Percentiles rank a stretch among this genome's conserved stretches.
phyloP scores from a whole-genome alignment of 2,329 filamentous ascomycete genomes.

The Alternaria solani region DNA sequence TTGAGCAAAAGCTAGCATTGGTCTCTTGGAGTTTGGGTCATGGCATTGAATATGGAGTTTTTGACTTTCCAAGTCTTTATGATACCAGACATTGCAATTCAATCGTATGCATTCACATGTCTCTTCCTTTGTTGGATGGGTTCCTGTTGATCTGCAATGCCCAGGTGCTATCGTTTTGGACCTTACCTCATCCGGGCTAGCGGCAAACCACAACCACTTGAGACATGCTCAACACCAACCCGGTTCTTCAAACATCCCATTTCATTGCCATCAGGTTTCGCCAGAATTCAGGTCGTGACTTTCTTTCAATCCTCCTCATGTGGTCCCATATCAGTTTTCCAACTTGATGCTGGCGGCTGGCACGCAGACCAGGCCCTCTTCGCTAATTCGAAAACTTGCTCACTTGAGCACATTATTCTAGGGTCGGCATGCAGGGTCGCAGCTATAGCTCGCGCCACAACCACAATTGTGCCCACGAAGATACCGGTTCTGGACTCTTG shows the following conservation, averaged over 20 bases:
- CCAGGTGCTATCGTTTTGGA: not conserved
- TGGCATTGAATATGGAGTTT: conserved; percentile 5
- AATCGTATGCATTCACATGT: not conserved
- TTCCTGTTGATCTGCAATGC: not conserved
- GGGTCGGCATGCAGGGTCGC: conserved; percentile 25
- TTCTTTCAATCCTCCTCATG: not conserved
- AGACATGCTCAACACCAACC: not conserved
- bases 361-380: not conserved
- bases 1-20: conserved; percentile 28
- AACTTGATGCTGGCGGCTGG: not conserved
- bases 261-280: not conserved
- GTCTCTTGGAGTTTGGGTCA: conserved; percentile 7
- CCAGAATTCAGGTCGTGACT: accelerated
- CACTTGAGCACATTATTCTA: conserved; percentile 37
- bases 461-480: not conserved
- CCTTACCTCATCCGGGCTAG: not conserved
- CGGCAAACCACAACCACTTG: not conserved
- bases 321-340: not conserved
- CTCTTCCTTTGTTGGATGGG: not conserved
- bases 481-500: not conserved
- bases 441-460: conserved; percentile 41
- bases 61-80: conserved; percentile 1
- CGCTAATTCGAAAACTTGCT: conserved; percentile 37
- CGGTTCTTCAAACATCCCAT: not conserved
- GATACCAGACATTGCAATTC: conserved; percentile 4